A percentile compares a stretch with the other conserved stretches of the same genome.
Conservation (phyloP, 352 stramenopile genomes). For the Achlya hypogyna region DNA sequence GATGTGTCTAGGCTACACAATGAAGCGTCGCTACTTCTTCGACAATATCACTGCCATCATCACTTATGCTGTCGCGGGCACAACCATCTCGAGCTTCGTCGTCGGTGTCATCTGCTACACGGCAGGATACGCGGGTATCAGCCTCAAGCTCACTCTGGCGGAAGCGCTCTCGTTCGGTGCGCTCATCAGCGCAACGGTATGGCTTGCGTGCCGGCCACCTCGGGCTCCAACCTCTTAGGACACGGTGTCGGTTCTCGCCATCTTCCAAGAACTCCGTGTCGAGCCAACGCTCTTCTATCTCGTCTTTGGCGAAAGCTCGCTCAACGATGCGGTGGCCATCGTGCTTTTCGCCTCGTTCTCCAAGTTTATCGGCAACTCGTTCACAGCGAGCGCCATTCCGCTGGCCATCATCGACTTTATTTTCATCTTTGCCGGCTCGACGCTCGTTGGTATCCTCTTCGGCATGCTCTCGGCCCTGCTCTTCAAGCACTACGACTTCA, state of each 20-base stretch:
- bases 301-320: slow-evolving; percentile 91
- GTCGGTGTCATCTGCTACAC: slow-evolving; percentile 70
- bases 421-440: slow-evolving; percentile 83
- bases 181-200: slow-evolving; percentile 82
- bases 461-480: slow-evolving; percentile 77
- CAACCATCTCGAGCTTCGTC: slow-evolving; percentile 82
- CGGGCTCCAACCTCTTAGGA: slow-evolving; percentile 32
- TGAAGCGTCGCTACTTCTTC: slow-evolving; percentile 89
- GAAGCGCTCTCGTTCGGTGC: slow-evolving; percentile 88
- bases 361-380: slow-evolving; percentile 86
- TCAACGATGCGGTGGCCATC: slow-evolving; percentile 92
- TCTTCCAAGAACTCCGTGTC: slow-evolving; percentile 85
- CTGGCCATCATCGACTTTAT: slow-evolving; percentile 84
- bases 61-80: slow-evolving; percentile 85
- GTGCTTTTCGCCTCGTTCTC: slow-evolving; percentile 90
- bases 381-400: slow-evolving; percentile 65
- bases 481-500: slow-evolving; percentile 88
- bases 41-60: slow-evolving; percentile 86
- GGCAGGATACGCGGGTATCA: slow-evolving; percentile 47
- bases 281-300: slow-evolving; percentile 91
- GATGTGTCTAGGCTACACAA: slow-evolving; percentile 50
- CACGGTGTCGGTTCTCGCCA: slow-evolving; percentile 86
- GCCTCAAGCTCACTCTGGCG: slow-evolving; percentile 72
- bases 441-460: slow-evolving; percentile 77
- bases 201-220: background rate